These are phyloP conservation scores for Henckelia pumila DNA, from an alignment of 257 asterid genomes.

Conservation along the genomic window DNA sequence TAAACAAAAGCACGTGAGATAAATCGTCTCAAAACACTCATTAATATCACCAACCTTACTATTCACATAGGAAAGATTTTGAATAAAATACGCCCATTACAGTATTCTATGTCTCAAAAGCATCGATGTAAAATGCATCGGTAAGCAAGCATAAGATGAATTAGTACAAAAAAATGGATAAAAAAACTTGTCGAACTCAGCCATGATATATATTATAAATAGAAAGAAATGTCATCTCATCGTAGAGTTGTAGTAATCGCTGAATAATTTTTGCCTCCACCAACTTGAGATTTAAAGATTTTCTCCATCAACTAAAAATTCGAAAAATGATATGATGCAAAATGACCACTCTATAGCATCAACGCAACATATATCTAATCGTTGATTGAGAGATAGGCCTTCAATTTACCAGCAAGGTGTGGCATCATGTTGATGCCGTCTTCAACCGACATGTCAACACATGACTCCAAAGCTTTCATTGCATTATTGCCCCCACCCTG, in stretches of 20 bases:
- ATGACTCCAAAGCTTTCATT: conserved; percentile 57
- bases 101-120: background rate
- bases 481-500: conserved; percentile 43
- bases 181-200: background rate
- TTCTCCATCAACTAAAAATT: background rate
- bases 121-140: background rate
- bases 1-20: too few relatives aligned
- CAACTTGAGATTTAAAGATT: background rate
- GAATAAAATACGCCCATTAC: too few relatives aligned
- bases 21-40: too few relatives aligned
- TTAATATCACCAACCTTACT: too few relatives aligned
- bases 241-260: background rate
- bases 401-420: conserved; percentile 65
- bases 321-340: background rate
- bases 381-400: conserved; percentile 39
- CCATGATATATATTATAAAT: background rate
- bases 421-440: conserved; percentile 64
- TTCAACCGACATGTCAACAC: conserved; percentile 66
- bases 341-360: background rate
- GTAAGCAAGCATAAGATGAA: background rate
- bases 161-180: background rate
- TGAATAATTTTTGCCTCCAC: conserved; percentile 18
- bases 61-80: too few relatives aligned
- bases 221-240: conserved; percentile 8
- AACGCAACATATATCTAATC: conserved; percentile 29